Evolutionary conservation across 1,284 basidiomycete species (phyloP), one percentile per base, ranked within the genome.

Genomic region (Apiotrichum domesticum): DNA sequence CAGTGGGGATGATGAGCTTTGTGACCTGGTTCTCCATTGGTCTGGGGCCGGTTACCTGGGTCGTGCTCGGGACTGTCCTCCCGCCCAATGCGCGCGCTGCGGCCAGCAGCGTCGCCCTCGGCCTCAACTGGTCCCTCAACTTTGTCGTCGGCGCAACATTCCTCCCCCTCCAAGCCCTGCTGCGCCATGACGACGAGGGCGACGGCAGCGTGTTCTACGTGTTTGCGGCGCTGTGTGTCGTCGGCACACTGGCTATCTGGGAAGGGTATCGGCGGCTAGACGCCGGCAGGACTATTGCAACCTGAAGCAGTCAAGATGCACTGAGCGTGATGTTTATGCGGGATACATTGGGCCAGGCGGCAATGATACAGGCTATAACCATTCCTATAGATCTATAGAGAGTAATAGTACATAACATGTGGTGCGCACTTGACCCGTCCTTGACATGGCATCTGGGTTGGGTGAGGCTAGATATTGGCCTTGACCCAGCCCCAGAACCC

Each of bases 1-100:
- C 64, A 3, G 39, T 57, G 3, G 64, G 65, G 3, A 63, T 72
- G 40, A 54, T 70, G 46, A 40, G 53, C n/a, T 74, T 70, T 44
- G 71, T 73, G 2, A 35, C 63, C 1, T 54, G 59, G 37, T 74
- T 71, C 58, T 66, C 63, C 5, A 43, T 71, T 35, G 72, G 72
- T 11, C 64, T 74, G 2, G 72, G 71, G 3, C 72, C 72, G 4
- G 67, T 74, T 14, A 66, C 68, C 9, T 73, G 71, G 70, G 72
- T 74, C 0, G 69, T 74, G 4, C 56, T 73, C 8, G 54, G 64
- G 32, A 71, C 73, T 43, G 68, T 70, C 45, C 64, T 72, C 62
- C 71, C 70, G 1, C 52, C 61, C 8, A 59, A 66, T n/a, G 69
- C 70, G 15, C 58, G 66, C 7, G 66, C 66, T 1, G 71, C 72